Conservation (phyloP, 495 filamentous ascomycete species). For the Penicillium coffeae region DNA sequence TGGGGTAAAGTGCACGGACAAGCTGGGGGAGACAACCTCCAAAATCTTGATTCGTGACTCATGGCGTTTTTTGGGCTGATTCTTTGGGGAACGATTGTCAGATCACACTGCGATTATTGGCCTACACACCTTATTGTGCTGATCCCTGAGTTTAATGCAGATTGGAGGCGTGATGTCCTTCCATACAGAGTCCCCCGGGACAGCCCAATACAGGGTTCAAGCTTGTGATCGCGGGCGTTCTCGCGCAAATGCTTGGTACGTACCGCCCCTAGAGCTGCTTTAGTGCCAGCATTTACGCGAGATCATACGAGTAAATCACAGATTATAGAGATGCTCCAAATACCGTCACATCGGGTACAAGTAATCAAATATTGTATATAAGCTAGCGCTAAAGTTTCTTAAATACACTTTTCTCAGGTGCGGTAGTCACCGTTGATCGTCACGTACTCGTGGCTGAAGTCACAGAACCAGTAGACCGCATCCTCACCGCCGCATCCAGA, state of each 20-base stretch:
- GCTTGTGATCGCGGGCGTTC: too few species aligned
- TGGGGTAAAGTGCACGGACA: neutral
- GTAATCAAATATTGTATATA: neutral
- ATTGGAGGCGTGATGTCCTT: too few species aligned
- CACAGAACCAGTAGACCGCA: slow-evolving; percentile 90
- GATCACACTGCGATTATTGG: neutral
- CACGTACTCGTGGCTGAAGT: slow-evolving; percentile 96
- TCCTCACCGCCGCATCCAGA: slow-evolving; percentile 57
- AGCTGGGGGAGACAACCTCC: neutral
- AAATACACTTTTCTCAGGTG: slow-evolving; percentile 47
- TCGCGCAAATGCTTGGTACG: too few species aligned
- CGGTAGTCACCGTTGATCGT: slow-evolving; percentile 93
- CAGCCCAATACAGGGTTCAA: too few species aligned
- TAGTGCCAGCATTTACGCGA: too few species aligned
- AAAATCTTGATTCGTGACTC: neutral
- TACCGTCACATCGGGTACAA: too few species aligned
- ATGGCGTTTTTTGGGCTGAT: neutral
- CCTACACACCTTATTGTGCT: neutral
- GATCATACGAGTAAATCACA: too few species aligned
- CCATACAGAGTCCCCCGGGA: too few species aligned
- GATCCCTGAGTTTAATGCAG: neutral
- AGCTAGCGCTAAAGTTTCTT: neutral
- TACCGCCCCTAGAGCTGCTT: too few species aligned
- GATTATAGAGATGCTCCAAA: too few species aligned
- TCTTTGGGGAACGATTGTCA: neutral